Evolutionary conservation across 1,284 basidiomycete species (phyloP).

Genomic region (Microbotryum intermedium): DNA sequence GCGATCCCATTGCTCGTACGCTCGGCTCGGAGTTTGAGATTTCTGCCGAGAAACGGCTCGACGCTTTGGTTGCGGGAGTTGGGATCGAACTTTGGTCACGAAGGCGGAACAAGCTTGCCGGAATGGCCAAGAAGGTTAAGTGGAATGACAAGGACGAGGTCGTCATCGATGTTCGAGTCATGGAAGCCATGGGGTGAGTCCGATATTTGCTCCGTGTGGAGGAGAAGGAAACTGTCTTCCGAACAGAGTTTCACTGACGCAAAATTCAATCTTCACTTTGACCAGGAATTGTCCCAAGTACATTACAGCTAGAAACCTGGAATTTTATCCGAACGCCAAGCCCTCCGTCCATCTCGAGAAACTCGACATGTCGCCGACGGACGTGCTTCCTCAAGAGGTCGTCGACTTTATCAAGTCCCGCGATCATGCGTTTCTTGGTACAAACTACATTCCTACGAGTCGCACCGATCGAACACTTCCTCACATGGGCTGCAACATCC

Average conservation of each 20-base stretch:
- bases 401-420: conserved; percentile 46
- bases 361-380: conserved; percentile 38
- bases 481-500: conserved; percentile 56
- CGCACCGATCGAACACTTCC: conserved; percentile 43
- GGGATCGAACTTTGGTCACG: conserved; percentile 54
- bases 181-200: conserved; percentile 52
- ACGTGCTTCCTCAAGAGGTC: conserved; percentile 47
- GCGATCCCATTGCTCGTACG: conserved; percentile 46
- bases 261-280: not conserved
- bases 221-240: not conserved
- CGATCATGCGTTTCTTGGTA: conserved; percentile 53
- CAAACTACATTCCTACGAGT: conserved; percentile 44
- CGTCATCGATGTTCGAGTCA: conserved; percentile 43
- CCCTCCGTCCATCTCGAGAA: conserved; percentile 42
- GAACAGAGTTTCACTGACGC: too few species aligned
- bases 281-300: conserved; percentile 59
- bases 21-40: conserved; percentile 33
- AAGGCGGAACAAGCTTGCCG: conserved; percentile 56
- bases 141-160: conserved; percentile 33
- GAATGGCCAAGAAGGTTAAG: conserved; percentile 38
- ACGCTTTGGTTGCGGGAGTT: conserved; percentile 49
- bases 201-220: not conserved
- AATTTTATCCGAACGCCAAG: conserved; percentile 39
- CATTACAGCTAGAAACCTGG: conserved; percentile 50
- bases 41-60: conserved; percentile 26